These are phyloP conservation scores for Aspergillus cejpii DNA, from an alignment of 2,329 filamentous ascomycete species.

Conservation along the genomic window DNA sequence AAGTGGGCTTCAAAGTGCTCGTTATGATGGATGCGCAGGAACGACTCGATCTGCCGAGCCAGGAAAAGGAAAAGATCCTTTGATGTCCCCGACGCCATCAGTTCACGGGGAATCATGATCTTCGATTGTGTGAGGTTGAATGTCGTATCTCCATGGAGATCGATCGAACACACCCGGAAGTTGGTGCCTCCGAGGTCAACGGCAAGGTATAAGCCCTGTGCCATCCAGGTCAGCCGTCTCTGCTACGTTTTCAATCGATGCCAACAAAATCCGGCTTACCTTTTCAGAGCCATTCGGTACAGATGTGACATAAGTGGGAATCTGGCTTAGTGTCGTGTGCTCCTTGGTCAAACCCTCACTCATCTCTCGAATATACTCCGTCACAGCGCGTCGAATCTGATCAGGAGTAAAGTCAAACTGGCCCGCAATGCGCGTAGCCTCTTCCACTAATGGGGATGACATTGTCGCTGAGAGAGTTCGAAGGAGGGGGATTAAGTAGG, in stretches of 20 bases:
- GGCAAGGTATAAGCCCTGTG: conserved; percentile 83
- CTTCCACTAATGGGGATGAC: conserved; percentile 48
- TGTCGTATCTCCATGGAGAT: conserved; percentile 87
- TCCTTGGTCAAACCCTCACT: conserved; percentile 73
- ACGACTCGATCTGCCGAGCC: conserved; percentile 83
- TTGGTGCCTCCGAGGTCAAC: conserved; percentile 98
- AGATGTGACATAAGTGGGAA: conserved; percentile 91
- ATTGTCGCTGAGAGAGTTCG: conserved; percentile 15
- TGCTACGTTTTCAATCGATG: conserved; percentile 1
- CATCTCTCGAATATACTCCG: conserved; percentile 84
- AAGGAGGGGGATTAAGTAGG: not conserved
- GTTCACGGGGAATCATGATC: conserved; percentile 76
- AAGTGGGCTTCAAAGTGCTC: conserved; percentile 74
- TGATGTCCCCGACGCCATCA: conserved; percentile 84
- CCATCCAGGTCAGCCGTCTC: not conserved
- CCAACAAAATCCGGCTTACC: conserved; percentile 47
- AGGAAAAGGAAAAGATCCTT: conserved; percentile 87
- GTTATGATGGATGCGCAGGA: conserved; percentile 78
- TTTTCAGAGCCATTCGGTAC: conserved; percentile 98
- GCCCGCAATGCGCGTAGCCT: conserved; percentile 71
- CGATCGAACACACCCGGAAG: conserved; percentile 93
- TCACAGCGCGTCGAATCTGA: conserved; percentile 70
- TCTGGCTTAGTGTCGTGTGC: conserved; percentile 81
- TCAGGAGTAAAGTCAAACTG: conserved; percentile 79
- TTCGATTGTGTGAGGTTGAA: conserved; percentile 92